phyloP scores from a whole-genome alignment of 225 moss, liverwort and hornwort species.

The Climacium dendroides region DNA sequence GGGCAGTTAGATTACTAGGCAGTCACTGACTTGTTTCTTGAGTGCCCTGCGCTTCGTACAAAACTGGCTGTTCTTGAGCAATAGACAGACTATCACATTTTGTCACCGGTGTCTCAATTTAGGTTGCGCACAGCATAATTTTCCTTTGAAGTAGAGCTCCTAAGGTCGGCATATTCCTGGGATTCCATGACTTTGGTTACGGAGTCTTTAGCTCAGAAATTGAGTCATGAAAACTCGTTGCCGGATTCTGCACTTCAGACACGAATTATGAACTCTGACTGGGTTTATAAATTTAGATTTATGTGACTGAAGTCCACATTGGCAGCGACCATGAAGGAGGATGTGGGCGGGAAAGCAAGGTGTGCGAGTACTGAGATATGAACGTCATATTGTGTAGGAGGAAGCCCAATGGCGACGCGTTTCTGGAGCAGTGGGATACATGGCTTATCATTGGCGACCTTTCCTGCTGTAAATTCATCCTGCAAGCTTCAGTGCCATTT shows the following conservation, averaged over 20 bases:
- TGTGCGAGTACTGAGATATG: not conserved
- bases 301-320: not conserved
- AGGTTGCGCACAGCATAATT: not conserved
- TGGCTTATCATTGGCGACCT: slow-evolving; percentile 20
- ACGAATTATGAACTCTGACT: not conserved
- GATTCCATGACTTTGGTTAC: not conserved
- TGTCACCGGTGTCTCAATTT: not conserved
- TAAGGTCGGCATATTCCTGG: not conserved
- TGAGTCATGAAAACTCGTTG: not conserved
- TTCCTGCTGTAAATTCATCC: slow-evolving; percentile 4
- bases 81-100: not conserved
- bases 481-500: slow-evolving; percentile 25
- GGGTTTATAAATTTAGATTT: not conserved
- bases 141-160: not conserved
- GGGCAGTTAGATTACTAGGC: not conserved
- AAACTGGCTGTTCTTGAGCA: not conserved
- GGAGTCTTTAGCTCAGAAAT: not conserved
- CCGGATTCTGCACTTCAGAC: not conserved
- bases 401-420: slow-evolving; percentile 23
- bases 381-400: not conserved
- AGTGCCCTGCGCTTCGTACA: not conserved
- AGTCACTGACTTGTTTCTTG: not conserved
- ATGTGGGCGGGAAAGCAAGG: not conserved
- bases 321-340: not conserved
- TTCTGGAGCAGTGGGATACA: slow-evolving; percentile 30